Conservation (phyloP, 2,329 filamentous ascomycete species). For the Pseudomassariella vexata region DNA sequence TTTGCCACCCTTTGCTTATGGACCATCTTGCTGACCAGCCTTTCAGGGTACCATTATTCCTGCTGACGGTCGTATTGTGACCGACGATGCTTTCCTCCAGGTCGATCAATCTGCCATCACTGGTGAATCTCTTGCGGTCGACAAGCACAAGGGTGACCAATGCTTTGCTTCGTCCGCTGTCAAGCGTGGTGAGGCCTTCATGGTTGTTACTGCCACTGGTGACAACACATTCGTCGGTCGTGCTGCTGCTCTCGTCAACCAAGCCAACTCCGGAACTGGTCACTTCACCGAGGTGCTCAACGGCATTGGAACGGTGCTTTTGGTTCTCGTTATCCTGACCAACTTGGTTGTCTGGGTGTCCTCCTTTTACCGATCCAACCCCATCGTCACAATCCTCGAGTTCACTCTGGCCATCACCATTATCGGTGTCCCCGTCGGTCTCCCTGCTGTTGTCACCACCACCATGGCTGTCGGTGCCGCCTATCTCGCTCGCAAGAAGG, state of each 20-base stretch:
- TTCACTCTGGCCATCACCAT: constrained; percentile 88
- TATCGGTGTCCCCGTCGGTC: constrained; percentile 87
- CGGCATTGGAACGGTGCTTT: constrained; percentile 74
- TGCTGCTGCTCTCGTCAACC: constrained; percentile 78
- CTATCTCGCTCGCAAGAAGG: constrained; percentile 87
- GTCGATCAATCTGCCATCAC: constrained; percentile 91
- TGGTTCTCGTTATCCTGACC: constrained; percentile 75
- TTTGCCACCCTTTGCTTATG: too few species aligned
- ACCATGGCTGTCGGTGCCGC: constrained; percentile 93
- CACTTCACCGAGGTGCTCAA: constrained; percentile 91
- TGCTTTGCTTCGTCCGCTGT: constrained; percentile 83
- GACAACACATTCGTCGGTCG: constrained; percentile 89
- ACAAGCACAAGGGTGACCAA: constrained; percentile 76
- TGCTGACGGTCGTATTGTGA: constrained; percentile 80
- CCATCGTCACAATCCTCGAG: constrained; percentile 70
- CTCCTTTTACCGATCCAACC: constrained; percentile 82
- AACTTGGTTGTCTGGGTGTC: constrained; percentile 80
- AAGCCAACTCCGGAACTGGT: constrained; percentile 66
- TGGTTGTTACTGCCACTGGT: constrained; percentile 78
- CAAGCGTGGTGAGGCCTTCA: constrained; percentile 83
- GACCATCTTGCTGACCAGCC: too few species aligned
- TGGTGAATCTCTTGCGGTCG: constrained; percentile 84
- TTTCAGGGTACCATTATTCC: constrained; percentile 89
- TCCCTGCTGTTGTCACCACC: constrained; percentile 87
- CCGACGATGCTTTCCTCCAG: constrained; percentile 78